Evolutionary conservation across 1,284 basidiomycete species (phyloP), one percentile per base, ranked within the genome.

Genomic region (Agroathelia rolfsii): DNA sequence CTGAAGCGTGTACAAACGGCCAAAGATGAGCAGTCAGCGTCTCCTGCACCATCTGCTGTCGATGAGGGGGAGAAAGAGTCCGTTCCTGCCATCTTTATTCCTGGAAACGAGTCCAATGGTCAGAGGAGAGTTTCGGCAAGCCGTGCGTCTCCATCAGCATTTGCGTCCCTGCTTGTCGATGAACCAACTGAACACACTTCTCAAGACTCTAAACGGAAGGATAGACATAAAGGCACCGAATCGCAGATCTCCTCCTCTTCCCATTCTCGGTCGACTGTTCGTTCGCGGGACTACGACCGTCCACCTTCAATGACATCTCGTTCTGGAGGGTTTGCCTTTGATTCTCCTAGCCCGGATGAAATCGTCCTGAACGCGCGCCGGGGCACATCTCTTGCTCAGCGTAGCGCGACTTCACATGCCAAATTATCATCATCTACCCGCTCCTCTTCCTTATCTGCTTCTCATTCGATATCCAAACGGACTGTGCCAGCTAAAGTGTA

Each of bases 341-440:
- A 85, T 40, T 64, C 66, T 15, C 85, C 84, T n/a, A 92, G 87
- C 50, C 88, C 89, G 8, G 88, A 93, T 45, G 88, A 93, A 47
- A 57, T 82, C 36, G 76, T 93, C 9, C 61, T 83, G 49, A 74
- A 73, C 42, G 86, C 89, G 22, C 74, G 89, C 21, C 72, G 69
- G 34, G 83, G 84, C 28, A 86, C 88, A 5, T 58, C 70, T 14
- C 55, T 83, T 28, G 66, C 55, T 6, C 61, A 62, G 45, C 50
- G 59, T 41, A 58, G 50, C 37, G 29, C 32, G 41, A 24, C 25
- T 16, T 9, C 28, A 11, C 22, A 15, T 32, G 15, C n/a, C 32
- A 31, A n/a, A n/a, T n/a, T n/a, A n/a, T n/a, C n/a, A 30, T 51
- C 47, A 48, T 21, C 40, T 12, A 32, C 46, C 6, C 41, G 52